A percentile compares a stretch with the other conserved stretches of the same genome.
Conservation (phyloP, 768 basidiomycete genomes). For the Lepiota brunneoincarnata region DNA sequence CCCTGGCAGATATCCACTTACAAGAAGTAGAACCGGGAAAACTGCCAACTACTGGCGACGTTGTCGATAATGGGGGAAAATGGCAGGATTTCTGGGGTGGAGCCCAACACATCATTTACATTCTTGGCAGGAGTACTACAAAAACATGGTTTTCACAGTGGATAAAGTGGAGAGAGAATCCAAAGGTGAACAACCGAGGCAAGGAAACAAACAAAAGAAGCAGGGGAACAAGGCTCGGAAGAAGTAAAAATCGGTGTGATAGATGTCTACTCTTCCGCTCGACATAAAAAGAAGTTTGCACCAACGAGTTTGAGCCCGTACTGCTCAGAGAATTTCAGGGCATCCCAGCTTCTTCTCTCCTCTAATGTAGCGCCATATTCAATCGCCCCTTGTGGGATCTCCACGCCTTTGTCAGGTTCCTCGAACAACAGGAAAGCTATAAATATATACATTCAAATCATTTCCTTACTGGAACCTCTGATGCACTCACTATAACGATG, state of each 20-base stretch:
- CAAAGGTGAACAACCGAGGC: background rate
- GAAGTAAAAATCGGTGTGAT: too few relatives aligned
- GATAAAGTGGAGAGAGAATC: background rate
- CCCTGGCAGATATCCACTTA: constrained; percentile 7
- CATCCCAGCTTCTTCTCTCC: constrained; percentile 55
- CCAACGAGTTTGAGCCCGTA: constrained; percentile 57
- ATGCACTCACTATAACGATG: constrained; percentile 54
- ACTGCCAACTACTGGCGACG: background rate
- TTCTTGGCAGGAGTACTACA: constrained; percentile 9
- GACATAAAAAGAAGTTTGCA: constrained; percentile 48
- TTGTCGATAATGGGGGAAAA: background rate
- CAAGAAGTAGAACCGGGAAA: background rate
- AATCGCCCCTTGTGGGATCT: constrained; percentile 39
- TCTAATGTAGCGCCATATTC: constrained; percentile 44
- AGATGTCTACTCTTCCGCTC: background rate
- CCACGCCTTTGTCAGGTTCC: constrained; percentile 45
- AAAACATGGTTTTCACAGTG: background rate
- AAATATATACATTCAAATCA: background rate
- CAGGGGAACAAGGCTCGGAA: too few relatives aligned
- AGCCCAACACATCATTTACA: background rate
- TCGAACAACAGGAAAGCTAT: constrained; percentile 58
- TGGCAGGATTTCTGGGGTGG: constrained; percentile 15
- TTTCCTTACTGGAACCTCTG: background rate
- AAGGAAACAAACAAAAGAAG: background rate
- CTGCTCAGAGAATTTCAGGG: constrained; percentile 45